Evolutionary conservation across 73 alveolate species (phyloP).

Genomic region (Halteria grandinella): DNA sequence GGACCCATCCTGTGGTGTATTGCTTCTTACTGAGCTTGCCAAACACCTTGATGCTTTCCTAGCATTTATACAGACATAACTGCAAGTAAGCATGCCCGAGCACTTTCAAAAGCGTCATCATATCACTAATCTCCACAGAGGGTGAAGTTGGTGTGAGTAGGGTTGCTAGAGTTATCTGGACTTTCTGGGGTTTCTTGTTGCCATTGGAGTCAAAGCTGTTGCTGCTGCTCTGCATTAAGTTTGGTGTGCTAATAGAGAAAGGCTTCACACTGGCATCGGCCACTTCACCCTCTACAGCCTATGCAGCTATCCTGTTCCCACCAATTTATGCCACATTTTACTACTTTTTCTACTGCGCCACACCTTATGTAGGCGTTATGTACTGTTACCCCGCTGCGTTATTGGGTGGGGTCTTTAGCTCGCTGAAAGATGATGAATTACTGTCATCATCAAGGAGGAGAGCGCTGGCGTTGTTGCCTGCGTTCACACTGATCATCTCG

Average conservation of each 20-base stretch:
- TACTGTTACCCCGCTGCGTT: too few relatives aligned
- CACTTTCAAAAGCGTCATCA: constrained; percentile 81
- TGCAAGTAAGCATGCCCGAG: constrained; percentile 83
- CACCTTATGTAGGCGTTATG: too few relatives aligned
- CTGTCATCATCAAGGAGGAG: too few relatives aligned
- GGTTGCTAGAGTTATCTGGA: background rate
- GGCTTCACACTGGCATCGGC: constrained; percentile 53
- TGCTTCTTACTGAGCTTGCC: constrained; percentile 88
- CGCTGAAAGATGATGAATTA: too few relatives aligned
- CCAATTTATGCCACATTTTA: too few relatives aligned
- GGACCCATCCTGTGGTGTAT: constrained; percentile 90
- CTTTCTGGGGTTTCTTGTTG: background rate
- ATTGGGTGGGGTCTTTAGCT: too few relatives aligned
- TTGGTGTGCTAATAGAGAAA: constrained; percentile 59
- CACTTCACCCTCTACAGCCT: too few relatives aligned
- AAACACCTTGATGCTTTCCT: constrained; percentile 83
- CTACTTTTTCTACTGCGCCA: too few relatives aligned
- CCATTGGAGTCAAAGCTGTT: background rate
- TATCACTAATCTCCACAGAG: constrained; percentile 65
- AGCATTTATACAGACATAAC: constrained; percentile 76
- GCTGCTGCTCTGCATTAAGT: constrained; percentile 2
- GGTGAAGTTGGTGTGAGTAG: background rate
- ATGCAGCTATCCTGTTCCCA: too few relatives aligned
- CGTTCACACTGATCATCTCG: too few relatives aligned
- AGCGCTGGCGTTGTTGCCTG: too few relatives aligned